Evolutionary conservation across 768 basidiomycete species (phyloP).

Genomic region (Pilatotrama ljubarskyi): DNA sequence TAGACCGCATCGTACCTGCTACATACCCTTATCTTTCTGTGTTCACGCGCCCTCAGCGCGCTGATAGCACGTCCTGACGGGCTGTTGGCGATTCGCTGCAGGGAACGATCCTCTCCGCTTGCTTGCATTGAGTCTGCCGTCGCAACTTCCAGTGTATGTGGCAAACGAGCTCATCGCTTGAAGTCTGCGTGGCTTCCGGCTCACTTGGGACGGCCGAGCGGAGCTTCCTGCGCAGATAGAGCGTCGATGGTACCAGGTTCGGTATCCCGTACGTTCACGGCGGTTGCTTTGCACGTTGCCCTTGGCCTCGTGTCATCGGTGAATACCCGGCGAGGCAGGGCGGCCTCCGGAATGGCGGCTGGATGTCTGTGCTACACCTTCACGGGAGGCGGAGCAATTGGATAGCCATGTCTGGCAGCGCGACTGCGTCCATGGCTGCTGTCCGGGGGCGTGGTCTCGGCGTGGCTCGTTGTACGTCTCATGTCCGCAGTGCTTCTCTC

Average conservation of each 20-base stretch:
- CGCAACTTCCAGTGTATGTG: not conserved
- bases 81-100: conserved; percentile 17
- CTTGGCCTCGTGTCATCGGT: too few relatives aligned
- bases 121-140: not conserved
- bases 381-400: too few relatives aligned
- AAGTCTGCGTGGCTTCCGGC: not conserved
- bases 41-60: conserved; percentile 14
- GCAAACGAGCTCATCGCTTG: not conserved
- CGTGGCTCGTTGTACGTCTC: too few relatives aligned
- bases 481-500: too few relatives aligned
- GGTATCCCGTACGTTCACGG: too few relatives aligned
- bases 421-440: too few relatives aligned
- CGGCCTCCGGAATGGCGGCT: too few relatives aligned
- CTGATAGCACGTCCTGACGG: conserved; percentile 6
- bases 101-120: not conserved
- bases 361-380: too few relatives aligned
- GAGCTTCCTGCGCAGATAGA: not conserved
- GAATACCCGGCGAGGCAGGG: too few relatives aligned
- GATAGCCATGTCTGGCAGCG: too few relatives aligned
- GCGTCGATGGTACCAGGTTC: not conserved
- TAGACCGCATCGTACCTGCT: not conserved
- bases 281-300: too few relatives aligned
- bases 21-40: not conserved
- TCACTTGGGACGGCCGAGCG: not conserved
- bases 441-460: too few relatives aligned